Evolutionary conservation across 371 early-diverging fungal genomes (phyloP), one percentile per base, ranked within the genome.

Genomic region (Mortierella sp.): DNA sequence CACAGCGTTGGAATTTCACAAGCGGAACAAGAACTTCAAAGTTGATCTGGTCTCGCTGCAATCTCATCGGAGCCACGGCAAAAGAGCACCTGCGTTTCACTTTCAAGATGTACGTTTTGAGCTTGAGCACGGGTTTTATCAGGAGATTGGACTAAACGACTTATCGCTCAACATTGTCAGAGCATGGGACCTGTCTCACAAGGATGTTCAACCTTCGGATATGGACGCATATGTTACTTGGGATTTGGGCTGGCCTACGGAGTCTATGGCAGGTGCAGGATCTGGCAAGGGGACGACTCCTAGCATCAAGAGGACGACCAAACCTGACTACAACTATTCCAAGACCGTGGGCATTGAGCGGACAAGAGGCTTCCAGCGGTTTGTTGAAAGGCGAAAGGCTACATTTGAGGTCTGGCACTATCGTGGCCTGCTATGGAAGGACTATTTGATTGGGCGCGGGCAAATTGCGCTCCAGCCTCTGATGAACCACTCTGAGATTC

Each of bases 201-300:
- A 92, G 71, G 94, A 93, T 54, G 90, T 94, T 0, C 80, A 90
- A 2, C 84, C 84, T 6, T 79, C 87, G 38, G 91, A 93, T 16
- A 78, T 96, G n/a, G 94, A 94, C 13, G 90, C 92, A 2, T 94
- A 90, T 86, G 95, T 95, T 0, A 76, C 86, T 2, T 96, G 90
- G 91, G 95, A 96, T 83, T 76, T 95, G 14, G 94, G 96, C 34
- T 95, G 95, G 95, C 95, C 95, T 11, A 89, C 91, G 1, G 94
- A 93, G 75, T 91, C 89, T 57, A 89, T 91, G 73, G 84, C 91
- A 11, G 92, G 90, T 44, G 89, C 92, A 57, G 81, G 83, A 6
- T 82, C 84, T 48, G 94, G 92, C 45, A 95, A 94, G 81, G 96
- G 96, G 0, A 93, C 94, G 74, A 95, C 95, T 0, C 85, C 88